Evolutionary conservation across 2,329 filamentous ascomycete species (phyloP).

Genomic region (Aspergillus viridinutans): DNA sequence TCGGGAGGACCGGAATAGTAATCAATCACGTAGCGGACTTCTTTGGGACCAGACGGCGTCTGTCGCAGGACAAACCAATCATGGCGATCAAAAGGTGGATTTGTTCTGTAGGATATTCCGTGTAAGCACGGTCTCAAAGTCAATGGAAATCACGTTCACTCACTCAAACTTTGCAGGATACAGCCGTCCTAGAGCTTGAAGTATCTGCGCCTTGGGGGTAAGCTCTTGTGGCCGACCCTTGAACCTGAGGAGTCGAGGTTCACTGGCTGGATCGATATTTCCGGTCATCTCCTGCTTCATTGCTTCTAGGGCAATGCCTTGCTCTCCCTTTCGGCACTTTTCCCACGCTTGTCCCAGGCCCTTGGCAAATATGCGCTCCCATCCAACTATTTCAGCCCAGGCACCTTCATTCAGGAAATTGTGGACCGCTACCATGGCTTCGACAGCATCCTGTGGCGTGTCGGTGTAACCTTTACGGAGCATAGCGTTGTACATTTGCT

Average conservation of each 20-base stretch:
- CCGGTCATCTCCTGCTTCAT: constrained; percentile 46
- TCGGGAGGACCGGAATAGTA: constrained; percentile 86
- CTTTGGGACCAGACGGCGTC: constrained; percentile 61
- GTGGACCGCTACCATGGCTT: constrained; percentile 95
- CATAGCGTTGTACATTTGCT: constrained; percentile 99
- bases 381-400: constrained; percentile 90
- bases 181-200: constrained; percentile 72
- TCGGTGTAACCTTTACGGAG: constrained; percentile 93
- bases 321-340: constrained; percentile 69
- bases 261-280: constrained; percentile 31
- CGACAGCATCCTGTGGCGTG: constrained; percentile 87
- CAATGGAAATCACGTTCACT: constrained; percentile 23
- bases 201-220: constrained; percentile 84
- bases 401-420: constrained; percentile 98
- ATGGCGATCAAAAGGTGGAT: constrained; percentile 91
- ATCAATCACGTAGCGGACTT: constrained; percentile 93
- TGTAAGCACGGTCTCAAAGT: constrained; percentile 6
- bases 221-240: constrained; percentile 83
- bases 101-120: constrained; percentile 49
- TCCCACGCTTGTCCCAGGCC: constrained; percentile 71
- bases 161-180: constrained; percentile 77
- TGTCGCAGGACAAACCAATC: constrained; percentile 90
- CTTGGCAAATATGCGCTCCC: constrained; percentile 79
- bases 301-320: constrained; percentile 55
- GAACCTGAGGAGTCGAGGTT: constrained; percentile 78